These are phyloP conservation scores for Fusarium setosum DNA, from an alignment of 2,329 filamentous ascomycete genomes.

Conservation along the genomic window DNA sequence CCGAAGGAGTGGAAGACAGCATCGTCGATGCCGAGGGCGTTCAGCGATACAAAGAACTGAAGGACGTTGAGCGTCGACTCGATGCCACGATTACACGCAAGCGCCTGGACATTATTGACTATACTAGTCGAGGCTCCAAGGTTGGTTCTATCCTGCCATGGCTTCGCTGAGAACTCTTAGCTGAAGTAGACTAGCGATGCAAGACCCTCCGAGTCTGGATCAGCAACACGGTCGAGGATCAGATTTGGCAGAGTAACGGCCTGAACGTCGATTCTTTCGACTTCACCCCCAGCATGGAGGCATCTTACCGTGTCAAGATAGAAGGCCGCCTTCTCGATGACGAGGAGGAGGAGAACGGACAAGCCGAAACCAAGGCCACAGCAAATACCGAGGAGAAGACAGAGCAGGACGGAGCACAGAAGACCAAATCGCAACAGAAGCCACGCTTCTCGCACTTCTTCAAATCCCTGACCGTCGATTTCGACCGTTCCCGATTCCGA, in stretches of 20 bases:
- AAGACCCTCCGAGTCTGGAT: constrained; percentile 94
- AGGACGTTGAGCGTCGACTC: constrained; percentile 87
- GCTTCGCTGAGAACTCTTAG: background rate
- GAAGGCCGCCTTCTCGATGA: constrained; percentile 87
- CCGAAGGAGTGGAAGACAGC: constrained; percentile 87
- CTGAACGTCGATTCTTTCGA: constrained; percentile 82
- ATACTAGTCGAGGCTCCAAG: constrained; percentile 79
- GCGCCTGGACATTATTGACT: constrained; percentile 88
- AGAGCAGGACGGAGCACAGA: constrained; percentile 45
- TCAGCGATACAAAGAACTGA: constrained; percentile 82
- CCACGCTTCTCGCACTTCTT: constrained; percentile 82
- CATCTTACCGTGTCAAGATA: constrained; percentile 90
- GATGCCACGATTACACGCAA: constrained; percentile 97
- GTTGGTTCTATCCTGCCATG: constrained; percentile 48
- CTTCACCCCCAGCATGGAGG: constrained; percentile 80
- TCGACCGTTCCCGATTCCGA: constrained; percentile 71
- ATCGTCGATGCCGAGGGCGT: constrained; percentile 82
- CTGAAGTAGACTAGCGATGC: constrained; percentile 65
- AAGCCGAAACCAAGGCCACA: constrained; percentile 57
- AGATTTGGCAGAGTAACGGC: constrained; percentile 85
- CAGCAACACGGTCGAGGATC: constrained; percentile 92
- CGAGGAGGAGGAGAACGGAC: constrained; percentile 67
- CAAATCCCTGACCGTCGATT: constrained; percentile 80
- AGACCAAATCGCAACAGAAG: constrained; percentile 54
- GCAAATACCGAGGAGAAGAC: constrained; percentile 45